A percentile compares a stretch with the other conserved stretches of the same genome.
Conservation (phyloP, 352 stramenopile species). For the Chrysophaeum taylorii region DNA sequence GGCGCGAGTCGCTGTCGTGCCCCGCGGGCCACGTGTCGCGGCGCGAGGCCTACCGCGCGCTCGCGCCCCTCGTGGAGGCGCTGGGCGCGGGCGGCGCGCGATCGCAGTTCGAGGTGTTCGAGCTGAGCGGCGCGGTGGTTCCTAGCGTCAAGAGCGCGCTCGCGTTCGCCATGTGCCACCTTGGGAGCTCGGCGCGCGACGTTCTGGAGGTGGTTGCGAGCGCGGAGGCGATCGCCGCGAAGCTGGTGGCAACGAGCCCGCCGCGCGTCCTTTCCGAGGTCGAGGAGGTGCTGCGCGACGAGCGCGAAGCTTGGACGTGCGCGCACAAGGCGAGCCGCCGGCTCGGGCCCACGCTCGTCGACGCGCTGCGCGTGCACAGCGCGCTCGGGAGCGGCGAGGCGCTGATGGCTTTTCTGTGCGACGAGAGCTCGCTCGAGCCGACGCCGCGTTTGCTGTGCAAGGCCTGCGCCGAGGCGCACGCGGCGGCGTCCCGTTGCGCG, state of each 20-base stretch:
- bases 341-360: too few species aligned
- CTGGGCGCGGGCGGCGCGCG: neutral
- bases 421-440: neutral
- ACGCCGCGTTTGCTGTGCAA: neutral
- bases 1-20: neutral
- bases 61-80: neutral
- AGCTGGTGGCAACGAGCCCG: neutral
- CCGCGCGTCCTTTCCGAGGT: neutral
- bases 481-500: too few species aligned
- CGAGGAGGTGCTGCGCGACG: neutral
- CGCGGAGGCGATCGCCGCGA: neutral
- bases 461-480: neutral
- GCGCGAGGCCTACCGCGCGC: neutral
- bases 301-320: neutral
- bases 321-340: too few species aligned
- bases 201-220: neutral
- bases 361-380: neutral
- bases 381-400: neutral
- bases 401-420: too few species aligned
- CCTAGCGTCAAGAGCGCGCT: neutral
- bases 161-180: neutral
- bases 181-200: neutral
- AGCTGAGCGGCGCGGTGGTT: neutral
- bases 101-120: too few species aligned
- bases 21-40: neutral